These are phyloP conservation scores for Bryopsis sp. DNA, from an alignment of 139 green algal genomes.

Conservation along the genomic window DNA sequence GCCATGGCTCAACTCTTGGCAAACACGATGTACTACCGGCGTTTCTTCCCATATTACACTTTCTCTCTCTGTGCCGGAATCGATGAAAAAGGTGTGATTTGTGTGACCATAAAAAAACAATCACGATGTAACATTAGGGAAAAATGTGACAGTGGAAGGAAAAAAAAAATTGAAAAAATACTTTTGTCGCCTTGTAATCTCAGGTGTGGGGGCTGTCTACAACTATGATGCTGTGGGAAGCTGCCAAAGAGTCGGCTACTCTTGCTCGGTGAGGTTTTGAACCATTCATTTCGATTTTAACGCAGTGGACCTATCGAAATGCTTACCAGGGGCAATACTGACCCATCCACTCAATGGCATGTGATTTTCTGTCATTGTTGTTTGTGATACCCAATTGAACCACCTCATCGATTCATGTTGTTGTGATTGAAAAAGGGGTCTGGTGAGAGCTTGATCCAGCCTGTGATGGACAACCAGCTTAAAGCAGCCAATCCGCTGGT, in stretches of 20 bases:
- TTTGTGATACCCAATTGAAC: background rate
- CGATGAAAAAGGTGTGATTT: slow-evolving; percentile 73
- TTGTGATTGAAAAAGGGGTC: slow-evolving; percentile 53
- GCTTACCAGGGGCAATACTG: too few relatives aligned
- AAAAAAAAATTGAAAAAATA: background rate
- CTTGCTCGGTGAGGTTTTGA: slow-evolving; percentile 50
- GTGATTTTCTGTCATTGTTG: too few relatives aligned
- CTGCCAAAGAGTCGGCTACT: slow-evolving; percentile 80
- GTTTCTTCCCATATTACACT: slow-evolving; percentile 99
- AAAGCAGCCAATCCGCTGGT: slow-evolving; percentile 80
- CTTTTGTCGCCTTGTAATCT: background rate
- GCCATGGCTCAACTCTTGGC: slow-evolving; percentile 90
- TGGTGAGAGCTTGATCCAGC: slow-evolving; percentile 94
- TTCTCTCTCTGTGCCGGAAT: slow-evolving; percentile 93
- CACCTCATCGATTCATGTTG: background rate
- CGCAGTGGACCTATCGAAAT: too few relatives aligned
- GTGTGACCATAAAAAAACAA: too few relatives aligned
- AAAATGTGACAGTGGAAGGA: too few relatives aligned
- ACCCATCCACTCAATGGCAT: too few relatives aligned
- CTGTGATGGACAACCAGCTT: slow-evolving; percentile 98
- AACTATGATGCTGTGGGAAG: slow-evolving; percentile 96
- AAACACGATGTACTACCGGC: slow-evolving; percentile 95
- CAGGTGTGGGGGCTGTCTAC: slow-evolving; percentile 91
- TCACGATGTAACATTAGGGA: too few relatives aligned
- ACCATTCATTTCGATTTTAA: too few relatives aligned